Evolutionary conservation across 2,329 filamentous ascomycete species (phyloP).

Genomic region (Corinectria fuckeliana): DNA sequence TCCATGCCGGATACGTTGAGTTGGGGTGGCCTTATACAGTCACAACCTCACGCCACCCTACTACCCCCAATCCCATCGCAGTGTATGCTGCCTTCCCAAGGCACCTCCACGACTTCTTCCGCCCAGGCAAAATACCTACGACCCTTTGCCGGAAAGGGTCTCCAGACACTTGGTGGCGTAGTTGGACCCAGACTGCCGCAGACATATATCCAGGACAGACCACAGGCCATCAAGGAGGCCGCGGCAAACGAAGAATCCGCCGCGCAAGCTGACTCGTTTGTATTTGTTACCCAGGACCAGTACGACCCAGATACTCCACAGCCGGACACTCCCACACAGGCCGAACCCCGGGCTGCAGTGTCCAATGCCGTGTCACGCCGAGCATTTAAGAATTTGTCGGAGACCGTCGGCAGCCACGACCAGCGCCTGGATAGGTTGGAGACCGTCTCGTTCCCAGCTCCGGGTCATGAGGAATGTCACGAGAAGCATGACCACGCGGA

Average conservation of each 20-base stretch:
- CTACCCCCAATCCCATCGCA: conserved; percentile 58
- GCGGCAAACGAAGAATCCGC: conserved; percentile 23
- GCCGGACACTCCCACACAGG: conserved; percentile 36
- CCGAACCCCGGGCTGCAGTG: conserved; percentile 34
- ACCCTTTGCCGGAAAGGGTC: conserved; percentile 62
- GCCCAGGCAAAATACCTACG: conserved; percentile 57
- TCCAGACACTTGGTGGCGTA: conserved; percentile 57
- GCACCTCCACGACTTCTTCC: conserved; percentile 60
- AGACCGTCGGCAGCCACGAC: conserved; percentile 65
- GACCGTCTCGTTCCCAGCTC: conserved; percentile 70
- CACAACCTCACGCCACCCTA: conserved; percentile 44
- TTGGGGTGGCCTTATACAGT: conserved; percentile 55
- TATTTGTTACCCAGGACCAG: conserved; percentile 30
- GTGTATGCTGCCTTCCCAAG: conserved; percentile 58
- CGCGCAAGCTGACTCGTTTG: conserved; percentile 35
- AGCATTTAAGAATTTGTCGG: conserved; percentile 54
- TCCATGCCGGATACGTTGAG: conserved; percentile 62
- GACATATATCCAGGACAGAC: conserved; percentile 42
- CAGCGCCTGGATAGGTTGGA: conserved; percentile 73
- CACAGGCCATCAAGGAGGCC: conserved; percentile 24
- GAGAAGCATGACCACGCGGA: conserved; percentile 73
- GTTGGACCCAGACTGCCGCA: conserved; percentile 37
- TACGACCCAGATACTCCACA: conserved; percentile 26
- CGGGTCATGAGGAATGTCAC: conserved; percentile 71
- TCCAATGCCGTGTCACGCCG: conserved; percentile 41